phyloP scores from a whole-genome alignment of 495 filamentous ascomycete genomes.

The Eremomyces bilateralis region DNA sequence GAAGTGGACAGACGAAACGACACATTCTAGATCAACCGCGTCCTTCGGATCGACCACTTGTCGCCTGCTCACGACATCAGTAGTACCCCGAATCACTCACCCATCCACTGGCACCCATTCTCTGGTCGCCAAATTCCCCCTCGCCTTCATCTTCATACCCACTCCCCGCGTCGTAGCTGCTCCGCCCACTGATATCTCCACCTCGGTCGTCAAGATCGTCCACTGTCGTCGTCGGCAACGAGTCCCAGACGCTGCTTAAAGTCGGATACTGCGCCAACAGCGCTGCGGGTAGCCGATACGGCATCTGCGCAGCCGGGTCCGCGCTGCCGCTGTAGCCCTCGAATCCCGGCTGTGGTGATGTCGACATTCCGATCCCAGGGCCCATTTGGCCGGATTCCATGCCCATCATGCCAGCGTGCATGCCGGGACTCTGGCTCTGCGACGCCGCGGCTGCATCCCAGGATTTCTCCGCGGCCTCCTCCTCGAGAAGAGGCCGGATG shows the following conservation, averaged over 20 bases:
- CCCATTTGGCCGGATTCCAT: constrained; percentile 4
- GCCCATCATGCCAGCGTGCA: background rate
- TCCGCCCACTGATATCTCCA: constrained; percentile 54
- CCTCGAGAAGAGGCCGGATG: constrained; percentile 84
- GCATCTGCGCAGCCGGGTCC: constrained; percentile 5
- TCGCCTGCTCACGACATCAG: too few relatives aligned
- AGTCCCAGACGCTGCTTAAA: constrained; percentile 60
- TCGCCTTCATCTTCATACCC: constrained; percentile 36
- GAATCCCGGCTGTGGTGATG: constrained; percentile 1
- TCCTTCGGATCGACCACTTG: too few relatives aligned
- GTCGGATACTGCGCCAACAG: constrained; percentile 82
- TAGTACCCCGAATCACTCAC: background rate
- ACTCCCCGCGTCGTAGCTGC: constrained; percentile 78
- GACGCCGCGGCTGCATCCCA: constrained; percentile 5
- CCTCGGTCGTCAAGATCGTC: constrained; percentile 22
- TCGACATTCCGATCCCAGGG: constrained; percentile 6
- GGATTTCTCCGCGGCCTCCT: constrained; percentile 39
- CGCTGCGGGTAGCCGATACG: constrained; percentile 47
- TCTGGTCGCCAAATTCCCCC: constrained; percentile 13
- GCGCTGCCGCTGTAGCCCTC: constrained; percentile 7
- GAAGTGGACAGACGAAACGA: too few relatives aligned
- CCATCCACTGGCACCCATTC: background rate
- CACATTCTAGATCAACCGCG: too few relatives aligned
- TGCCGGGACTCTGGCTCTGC: constrained; percentile 8
- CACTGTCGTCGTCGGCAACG: constrained; percentile 17